Base-by-base conservation (phyloP, 2,329 filamentous ascomycete genomes). In the Cadophora sp. region DNA sequence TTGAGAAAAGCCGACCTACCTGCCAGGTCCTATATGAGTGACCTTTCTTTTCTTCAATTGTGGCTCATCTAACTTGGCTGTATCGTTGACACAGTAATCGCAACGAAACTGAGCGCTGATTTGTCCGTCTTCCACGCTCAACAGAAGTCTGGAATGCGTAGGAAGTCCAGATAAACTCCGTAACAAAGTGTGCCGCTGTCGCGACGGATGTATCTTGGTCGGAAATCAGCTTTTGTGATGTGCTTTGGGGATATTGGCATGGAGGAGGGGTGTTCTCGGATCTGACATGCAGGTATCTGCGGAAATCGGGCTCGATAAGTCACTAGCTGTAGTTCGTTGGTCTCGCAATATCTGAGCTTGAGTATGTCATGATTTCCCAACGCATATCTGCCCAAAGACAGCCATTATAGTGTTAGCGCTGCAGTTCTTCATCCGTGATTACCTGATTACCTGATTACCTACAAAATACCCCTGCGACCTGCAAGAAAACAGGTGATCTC, bases 321-420 rank as follows among this genome's bases (percentile, higher is more conserved):
- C 14, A 43, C 37, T 43, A 43, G 14, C 37, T 12, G 37, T 43
- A 34, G 65, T 51, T 62, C 24, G 19, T 62, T 34, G 19, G 50
- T 55, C 65, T 67, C 31, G 65, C 48, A 58, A 63, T 67, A 43
- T 58, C 31, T 24, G 50, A 65, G 62, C 50, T 56, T 58, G 51
- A 11, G 24, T 67, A 31, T 58, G 31, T 22, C 8, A 62, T 67
- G 43, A 67, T 56, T 53, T 67, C 59, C 65, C 59, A 50, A 58
- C 3, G 48, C 51, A 67, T 67, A 67, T 64, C 65, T 64, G 53
- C 65, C 65, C 53, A 64, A 67, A 59, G 65, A 60, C 53, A 67
- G 7, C 60, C 37, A 59, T 63, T 51, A 59, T 67, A 16, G 40
- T 67, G 53, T n/a, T 5, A 8, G 26, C 16, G 16, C 11, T 59